Evolutionary conservation across 2,329 filamentous ascomycete species (phyloP).

Genomic region (Orbilia oligospora): DNA sequence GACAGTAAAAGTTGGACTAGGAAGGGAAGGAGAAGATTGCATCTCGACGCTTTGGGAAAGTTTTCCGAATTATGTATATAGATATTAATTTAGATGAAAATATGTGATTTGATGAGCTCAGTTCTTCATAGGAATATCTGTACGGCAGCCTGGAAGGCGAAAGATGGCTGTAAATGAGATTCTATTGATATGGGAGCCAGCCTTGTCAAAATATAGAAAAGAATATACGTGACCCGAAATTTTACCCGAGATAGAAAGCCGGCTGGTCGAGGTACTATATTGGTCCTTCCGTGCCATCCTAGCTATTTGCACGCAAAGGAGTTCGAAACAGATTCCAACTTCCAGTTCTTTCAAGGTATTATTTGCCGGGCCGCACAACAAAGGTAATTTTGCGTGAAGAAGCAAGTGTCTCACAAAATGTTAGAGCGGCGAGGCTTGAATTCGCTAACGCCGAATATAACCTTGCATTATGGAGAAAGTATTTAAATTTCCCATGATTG

Average conservation of each 20-base stretch:
- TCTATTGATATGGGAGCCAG: too few relatives aligned
- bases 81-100: too few relatives aligned
- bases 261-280: too few relatives aligned
- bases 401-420: constrained; percentile 4
- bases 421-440: background rate
- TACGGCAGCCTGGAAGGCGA: too few relatives aligned
- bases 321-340: background rate
- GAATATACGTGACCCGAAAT: background rate
- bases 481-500: background rate
- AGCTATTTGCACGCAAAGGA: background rate
- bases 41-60: background rate
- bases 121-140: too few relatives aligned
- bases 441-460: background rate
- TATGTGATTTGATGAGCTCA: too few relatives aligned
- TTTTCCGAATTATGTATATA: background rate
- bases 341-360: background rate
- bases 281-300: background rate
- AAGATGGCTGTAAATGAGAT: too few relatives aligned
- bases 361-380: background rate
- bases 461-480: background rate
- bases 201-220: too few relatives aligned
- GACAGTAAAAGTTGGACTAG: background rate
- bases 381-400: background rate
- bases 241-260: background rate
- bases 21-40: constrained; percentile 17